Conservation (phyloP, 2,329 filamentous ascomycete species). For the Exutisphaerella laricina region DNA sequence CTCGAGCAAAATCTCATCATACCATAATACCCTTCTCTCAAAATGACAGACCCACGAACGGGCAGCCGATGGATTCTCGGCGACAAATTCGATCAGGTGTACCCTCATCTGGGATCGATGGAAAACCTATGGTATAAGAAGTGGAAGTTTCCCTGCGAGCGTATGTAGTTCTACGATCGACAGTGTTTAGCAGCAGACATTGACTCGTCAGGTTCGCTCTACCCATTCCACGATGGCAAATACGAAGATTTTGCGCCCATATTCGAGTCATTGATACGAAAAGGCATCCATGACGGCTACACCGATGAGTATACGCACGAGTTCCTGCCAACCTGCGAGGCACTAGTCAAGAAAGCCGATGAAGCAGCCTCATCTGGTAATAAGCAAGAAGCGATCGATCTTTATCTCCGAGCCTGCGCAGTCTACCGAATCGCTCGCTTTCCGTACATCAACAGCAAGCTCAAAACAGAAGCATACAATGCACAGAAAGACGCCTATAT, state of each 20-base stretch:
- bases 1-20: neutral
- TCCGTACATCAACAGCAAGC: conserved; percentile 34
- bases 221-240: conserved; percentile 29
- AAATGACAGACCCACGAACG: conserved; percentile 28
- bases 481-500: conserved; percentile 36
- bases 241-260: conserved; percentile 37
- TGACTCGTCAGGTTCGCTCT: conserved; percentile 18
- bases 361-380: conserved; percentile 20
- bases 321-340: conserved; percentile 33
- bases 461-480: conserved; percentile 33
- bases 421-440: conserved; percentile 36
- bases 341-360: conserved; percentile 30
- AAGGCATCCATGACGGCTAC: conserved; percentile 36
- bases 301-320: conserved; percentile 34
- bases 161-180: neutral
- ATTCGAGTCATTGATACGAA: conserved; percentile 34
- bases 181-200: neutral
- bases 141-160: conserved; percentile 33
- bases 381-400: conserved; percentile 27
- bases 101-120: conserved; percentile 56
- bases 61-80: conserved; percentile 38
- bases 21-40: neutral
- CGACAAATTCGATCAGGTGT: conserved; percentile 44
- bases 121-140: conserved; percentile 46
- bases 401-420: conserved; percentile 35